Conservation (phyloP, 495 filamentous ascomycete species). For the Aeminium ludgeri region DNA sequence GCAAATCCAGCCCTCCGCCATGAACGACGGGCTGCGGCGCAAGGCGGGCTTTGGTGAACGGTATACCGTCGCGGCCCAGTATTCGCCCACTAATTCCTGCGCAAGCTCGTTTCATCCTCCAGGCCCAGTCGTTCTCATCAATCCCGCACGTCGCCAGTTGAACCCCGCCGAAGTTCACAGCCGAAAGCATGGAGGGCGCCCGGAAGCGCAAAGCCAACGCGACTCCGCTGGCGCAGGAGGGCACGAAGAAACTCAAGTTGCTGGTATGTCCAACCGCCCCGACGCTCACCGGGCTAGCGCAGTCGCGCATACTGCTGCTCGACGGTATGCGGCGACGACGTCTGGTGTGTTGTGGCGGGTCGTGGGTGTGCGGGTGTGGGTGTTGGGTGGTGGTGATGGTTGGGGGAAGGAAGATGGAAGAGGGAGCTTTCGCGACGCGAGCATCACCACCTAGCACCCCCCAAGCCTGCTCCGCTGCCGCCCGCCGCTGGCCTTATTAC, state of each 20-base stretch:
- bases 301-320: neutral
- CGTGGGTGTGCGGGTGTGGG: too few relatives aligned
- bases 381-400: slow-evolving; percentile 6
- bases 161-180: too few relatives aligned
- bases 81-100: too few relatives aligned
- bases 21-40: too few relatives aligned
- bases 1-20: too few relatives aligned
- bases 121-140: too few relatives aligned
- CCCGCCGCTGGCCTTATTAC: slow-evolving; percentile 2
- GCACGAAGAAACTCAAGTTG: slow-evolving; percentile 44
- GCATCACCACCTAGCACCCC: slow-evolving; percentile 1
- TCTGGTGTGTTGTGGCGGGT: slow-evolving; percentile 1
- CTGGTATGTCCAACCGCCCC: slow-evolving; percentile 31
- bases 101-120: too few relatives aligned
- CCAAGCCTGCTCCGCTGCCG: slow-evolving; percentile 3
- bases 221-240: slow-evolving; percentile 27
- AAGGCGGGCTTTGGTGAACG: too few relatives aligned
- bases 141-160: too few relatives aligned
- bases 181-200: slow-evolving; percentile 17
- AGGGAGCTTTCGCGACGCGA: slow-evolving; percentile 5
- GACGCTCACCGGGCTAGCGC: neutral
- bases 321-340: neutral
- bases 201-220: slow-evolving; percentile 17
- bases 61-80: too few relatives aligned
- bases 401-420: slow-evolving; percentile 3